Base-by-base conservation (phyloP, 495 filamentous ascomycete genomes). In the Daldinia concentrica region DNA sequence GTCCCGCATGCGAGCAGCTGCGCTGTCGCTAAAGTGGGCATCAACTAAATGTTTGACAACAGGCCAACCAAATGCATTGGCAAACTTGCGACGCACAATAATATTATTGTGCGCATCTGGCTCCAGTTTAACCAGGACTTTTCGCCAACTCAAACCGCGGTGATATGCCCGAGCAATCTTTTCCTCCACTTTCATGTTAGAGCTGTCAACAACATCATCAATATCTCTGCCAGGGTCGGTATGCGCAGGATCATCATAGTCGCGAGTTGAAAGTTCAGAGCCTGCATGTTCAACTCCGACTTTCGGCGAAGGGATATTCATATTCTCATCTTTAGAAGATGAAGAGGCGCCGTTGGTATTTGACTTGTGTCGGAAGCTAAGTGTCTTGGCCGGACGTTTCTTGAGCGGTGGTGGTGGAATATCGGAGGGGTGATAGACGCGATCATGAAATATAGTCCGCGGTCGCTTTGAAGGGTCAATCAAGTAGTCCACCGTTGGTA, bases 41-140 rank as follows among this genome's bases (percentile, higher is more conserved):
- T 98, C 94, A 50, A 94, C 92, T 2, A 98, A 81, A 77, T 99
- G 95, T 76, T 97, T 92, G 52, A 98, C 84, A 5, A 99, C 95
- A 0, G 95, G 94, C 95, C 95, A 99, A 3, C 95, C 95, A 74
- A 97, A 97, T 0, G 95, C 95, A 77, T 99, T 99, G 63, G 94
- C 91, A 72, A 99, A 98, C 88, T 92, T 95, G 32, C 95, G 89
- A 27, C 95, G 90, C 19, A 99, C 95, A 65, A 97, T 91, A 64
- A 99, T 95, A 77, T 99, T 99, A 79, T 99, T 99, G 79, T 99
- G 95, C 2, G 95, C 95, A 83, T 99, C 95, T 1, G 95, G 95
- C 77, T 99, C 95, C 8, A 99, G 85, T 48, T 94, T 89, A 22
- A 98, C 95, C 9, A 99, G 88, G 3, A 98, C 95, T 77, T 99